Conservation (phyloP, 75 land plant species). For the Ceratopteris richardii region DNA sequence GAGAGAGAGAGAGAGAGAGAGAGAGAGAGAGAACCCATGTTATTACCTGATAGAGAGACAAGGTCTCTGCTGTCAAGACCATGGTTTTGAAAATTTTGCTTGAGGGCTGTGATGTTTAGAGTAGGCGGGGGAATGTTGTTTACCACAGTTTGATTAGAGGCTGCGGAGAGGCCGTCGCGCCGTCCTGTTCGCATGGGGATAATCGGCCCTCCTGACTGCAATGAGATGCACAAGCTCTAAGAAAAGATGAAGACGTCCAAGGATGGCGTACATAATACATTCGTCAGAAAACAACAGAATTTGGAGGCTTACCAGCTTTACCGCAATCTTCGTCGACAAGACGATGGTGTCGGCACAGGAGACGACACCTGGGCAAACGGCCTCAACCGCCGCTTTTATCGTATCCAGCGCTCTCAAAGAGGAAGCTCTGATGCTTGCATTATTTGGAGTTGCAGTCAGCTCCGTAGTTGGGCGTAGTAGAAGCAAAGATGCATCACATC, state of each 20-base stretch:
- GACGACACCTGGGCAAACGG: constrained; percentile 39
- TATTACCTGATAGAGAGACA: constrained; percentile 21
- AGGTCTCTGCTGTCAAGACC: neutral
- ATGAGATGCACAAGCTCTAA: no score
- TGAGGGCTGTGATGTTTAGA: neutral
- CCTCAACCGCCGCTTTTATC: constrained; percentile 47
- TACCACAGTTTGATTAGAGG: constrained; percentile 10
- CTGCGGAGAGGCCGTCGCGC: constrained; percentile 38
- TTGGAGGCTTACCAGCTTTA: no score
- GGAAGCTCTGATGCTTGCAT: neutral
- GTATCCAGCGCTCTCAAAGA: constrained; percentile 36
- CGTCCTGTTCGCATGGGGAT: constrained; percentile 62
- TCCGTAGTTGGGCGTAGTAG: constrained; percentile 9
- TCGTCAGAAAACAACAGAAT: no score
- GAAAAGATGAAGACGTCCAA: neutral
- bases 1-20: no score
- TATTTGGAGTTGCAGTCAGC: constrained; percentile 9
- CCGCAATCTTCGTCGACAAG: constrained; percentile 48
- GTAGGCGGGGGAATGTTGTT: constrained; percentile 11
- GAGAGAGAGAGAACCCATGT: no score
- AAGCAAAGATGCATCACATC: constrained; percentile 22
- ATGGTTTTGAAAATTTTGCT: neutral
- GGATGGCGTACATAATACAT: no score
- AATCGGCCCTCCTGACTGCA: constrained; percentile 61
- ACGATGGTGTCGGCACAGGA: constrained; percentile 68